These are phyloP conservation scores for Beauveria medogensis DNA, from an alignment of 2,329 filamentous ascomycete genomes.

Conservation along the genomic window DNA sequence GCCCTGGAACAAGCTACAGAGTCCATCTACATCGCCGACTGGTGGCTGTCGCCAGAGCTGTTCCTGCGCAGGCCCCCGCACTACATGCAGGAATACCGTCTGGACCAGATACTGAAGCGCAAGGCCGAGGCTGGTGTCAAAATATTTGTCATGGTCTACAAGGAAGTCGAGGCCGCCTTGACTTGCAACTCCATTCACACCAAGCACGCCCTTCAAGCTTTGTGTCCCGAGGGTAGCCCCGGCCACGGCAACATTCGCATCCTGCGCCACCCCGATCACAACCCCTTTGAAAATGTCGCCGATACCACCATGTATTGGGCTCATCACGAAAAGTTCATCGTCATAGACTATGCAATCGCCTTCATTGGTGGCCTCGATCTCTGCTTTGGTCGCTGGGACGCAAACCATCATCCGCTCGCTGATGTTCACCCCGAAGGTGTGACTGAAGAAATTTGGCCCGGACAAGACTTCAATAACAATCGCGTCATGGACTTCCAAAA, in stretches of 20 bases:
- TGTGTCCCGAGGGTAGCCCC: slow-evolving; percentile 74
- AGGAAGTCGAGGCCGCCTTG: slow-evolving; percentile 71
- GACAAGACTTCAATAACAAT: slow-evolving; percentile 98
- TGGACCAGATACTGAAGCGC: slow-evolving; percentile 81
- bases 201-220: slow-evolving; percentile 70
- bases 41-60: slow-evolving; percentile 89
- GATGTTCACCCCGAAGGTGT: slow-evolving; percentile 84
- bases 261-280: slow-evolving; percentile 91
- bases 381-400: slow-evolving; percentile 94
- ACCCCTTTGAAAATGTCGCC: slow-evolving; percentile 83
- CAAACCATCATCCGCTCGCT: slow-evolving; percentile 72
- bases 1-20: slow-evolving; percentile 87
- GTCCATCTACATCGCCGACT: slow-evolving; percentile 91
- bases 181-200: slow-evolving; percentile 92
- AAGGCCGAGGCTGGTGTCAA: slow-evolving; percentile 88
- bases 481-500: slow-evolving; percentile 91
- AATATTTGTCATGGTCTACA: slow-evolving; percentile 89
- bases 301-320: slow-evolving; percentile 99
- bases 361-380: slow-evolving; percentile 93
- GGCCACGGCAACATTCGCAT: slow-evolving; percentile 84
- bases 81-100: slow-evolving; percentile 72
- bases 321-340: slow-evolving; percentile 95
- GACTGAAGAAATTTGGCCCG: slow-evolving; percentile 78
- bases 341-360: slow-evolving; percentile 83
- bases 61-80: slow-evolving; percentile 80